A percentile compares a stretch with the other conserved stretches of the same genome.
Evolutionary conservation across 306 rosid species (phyloP).

Genomic region (Vicia sativa): DNA sequence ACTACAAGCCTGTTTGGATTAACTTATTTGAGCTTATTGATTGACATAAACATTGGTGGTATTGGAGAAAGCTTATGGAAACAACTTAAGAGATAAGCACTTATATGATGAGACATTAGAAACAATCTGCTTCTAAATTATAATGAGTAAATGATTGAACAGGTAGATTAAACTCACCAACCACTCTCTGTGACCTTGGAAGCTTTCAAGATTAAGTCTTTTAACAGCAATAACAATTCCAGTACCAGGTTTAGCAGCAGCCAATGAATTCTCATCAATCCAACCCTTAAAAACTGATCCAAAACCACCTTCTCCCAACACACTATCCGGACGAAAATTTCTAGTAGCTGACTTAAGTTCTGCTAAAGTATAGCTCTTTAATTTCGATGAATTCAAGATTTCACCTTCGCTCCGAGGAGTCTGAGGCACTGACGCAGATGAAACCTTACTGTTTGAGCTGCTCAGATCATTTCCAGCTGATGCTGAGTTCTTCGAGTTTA

Average conservation of each 20-base stretch:
- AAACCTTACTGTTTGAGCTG: constrained; percentile 43
- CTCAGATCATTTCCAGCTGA: constrained; percentile 43
- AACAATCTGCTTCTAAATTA: too few species aligned
- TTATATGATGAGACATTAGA: too few species aligned
- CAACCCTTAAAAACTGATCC: constrained; percentile 77
- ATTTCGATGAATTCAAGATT: constrained; percentile 59
- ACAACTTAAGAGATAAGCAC: background rate
- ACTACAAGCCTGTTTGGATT: background rate
- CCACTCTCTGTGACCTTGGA: constrained; percentile 71
- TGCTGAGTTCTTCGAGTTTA: constrained; percentile 48
- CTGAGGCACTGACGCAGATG: constrained; percentile 48
- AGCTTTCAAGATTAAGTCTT: constrained; percentile 62
- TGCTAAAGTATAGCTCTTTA: constrained; percentile 55
- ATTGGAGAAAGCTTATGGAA: background rate
- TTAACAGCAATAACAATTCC: constrained; percentile 69
- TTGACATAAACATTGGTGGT: background rate
- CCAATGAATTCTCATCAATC: constrained; percentile 59
- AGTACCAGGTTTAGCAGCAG: constrained; percentile 63
- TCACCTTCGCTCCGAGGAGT: constrained; percentile 68
- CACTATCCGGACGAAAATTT: constrained; percentile 67
- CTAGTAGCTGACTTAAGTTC: constrained; percentile 73
- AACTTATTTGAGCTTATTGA: background rate
- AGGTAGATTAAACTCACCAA: constrained; percentile 54
- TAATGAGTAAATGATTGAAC: constrained; percentile 1
- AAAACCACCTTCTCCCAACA: constrained; percentile 69